phyloP scores from a whole-genome alignment of 1,139 yeast species.

The Saccharomyces hybrid region DNA sequence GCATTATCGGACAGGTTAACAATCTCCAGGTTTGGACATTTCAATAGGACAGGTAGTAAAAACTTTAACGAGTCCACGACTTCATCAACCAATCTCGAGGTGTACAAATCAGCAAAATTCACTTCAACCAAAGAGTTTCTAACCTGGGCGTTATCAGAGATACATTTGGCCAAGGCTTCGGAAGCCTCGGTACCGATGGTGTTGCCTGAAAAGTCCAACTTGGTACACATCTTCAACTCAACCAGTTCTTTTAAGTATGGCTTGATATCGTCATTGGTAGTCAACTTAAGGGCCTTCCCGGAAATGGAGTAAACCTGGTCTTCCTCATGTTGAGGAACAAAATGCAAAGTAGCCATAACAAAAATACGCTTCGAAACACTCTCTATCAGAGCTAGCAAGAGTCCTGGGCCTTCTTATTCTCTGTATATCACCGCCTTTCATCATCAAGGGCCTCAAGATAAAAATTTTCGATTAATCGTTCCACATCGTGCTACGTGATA shows the following conservation, averaged over 20 bases:
- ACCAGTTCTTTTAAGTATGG: conserved; percentile 51
- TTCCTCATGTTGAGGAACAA: conserved; percentile 28
- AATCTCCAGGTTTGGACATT: conserved; percentile 60
- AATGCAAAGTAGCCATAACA: conserved; percentile 35
- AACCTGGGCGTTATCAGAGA: conserved; percentile 36
- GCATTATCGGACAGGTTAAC: conserved; percentile 91
- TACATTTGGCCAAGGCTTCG: conserved; percentile 55
- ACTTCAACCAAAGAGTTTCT: conserved; percentile 54
- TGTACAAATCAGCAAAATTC: conserved; percentile 84
- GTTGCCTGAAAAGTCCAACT: conserved; percentile 81
- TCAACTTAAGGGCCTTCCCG: conserved; percentile 71
- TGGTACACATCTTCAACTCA: conserved; percentile 39
- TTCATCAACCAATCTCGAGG: conserved; percentile 90
- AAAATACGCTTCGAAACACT: neutral
- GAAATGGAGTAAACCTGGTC: conserved; percentile 49
- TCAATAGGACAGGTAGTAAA: conserved; percentile 64
- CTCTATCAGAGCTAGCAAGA: neutral
- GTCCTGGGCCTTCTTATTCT: neutral
- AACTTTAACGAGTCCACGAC: conserved; percentile 75
- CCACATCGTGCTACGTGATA: neutral
- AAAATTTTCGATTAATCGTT: neutral
- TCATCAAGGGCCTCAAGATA: neutral
- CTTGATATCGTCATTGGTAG: conserved; percentile 62
- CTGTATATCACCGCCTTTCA: neutral
- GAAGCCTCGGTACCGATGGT: conserved; percentile 92